phyloP scores from a whole-genome alignment of 495 filamentous ascomycete species.

The Cercophora sp. region DNA sequence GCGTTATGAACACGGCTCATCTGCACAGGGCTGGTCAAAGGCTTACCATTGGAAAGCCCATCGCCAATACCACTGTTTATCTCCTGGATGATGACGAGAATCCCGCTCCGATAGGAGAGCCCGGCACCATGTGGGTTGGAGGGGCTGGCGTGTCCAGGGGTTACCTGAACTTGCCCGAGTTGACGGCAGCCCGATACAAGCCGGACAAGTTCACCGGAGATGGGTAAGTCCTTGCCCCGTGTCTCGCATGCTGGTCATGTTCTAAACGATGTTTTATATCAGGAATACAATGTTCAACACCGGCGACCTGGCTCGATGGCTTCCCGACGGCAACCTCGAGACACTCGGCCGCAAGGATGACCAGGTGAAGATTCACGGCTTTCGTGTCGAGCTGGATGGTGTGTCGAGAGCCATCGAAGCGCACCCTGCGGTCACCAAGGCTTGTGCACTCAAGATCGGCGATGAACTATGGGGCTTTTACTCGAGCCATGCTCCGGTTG shows the following conservation, averaged over 20 bases:
- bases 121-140: constrained; percentile 38
- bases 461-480: constrained; percentile 28
- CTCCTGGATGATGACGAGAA: constrained; percentile 34
- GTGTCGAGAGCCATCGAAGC: constrained; percentile 30
- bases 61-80: constrained; percentile 37
- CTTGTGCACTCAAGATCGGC: constrained; percentile 27
- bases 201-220: constrained; percentile 31
- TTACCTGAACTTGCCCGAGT: constrained; percentile 33
- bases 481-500: constrained; percentile 13
- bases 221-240: too few species aligned
- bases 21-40: constrained; percentile 25
- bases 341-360: constrained; percentile 34
- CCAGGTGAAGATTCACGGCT: constrained; percentile 40
- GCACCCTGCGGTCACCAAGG: constrained; percentile 26
- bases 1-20: constrained; percentile 35
- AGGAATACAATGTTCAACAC: constrained; percentile 39
- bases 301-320: constrained; percentile 35
- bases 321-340: constrained; percentile 28
- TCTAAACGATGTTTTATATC: too few species aligned
- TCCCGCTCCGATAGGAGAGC: constrained; percentile 29
- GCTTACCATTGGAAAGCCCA: constrained; percentile 35
- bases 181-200: constrained; percentile 30
- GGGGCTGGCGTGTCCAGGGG: constrained; percentile 34
- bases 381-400: constrained; percentile 39
- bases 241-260: too few species aligned